Percentiles rank a stretch among this genome's conserved stretches.
Conservation (phyloP, 805 yeast species). For the Pichia occidentalis region DNA sequence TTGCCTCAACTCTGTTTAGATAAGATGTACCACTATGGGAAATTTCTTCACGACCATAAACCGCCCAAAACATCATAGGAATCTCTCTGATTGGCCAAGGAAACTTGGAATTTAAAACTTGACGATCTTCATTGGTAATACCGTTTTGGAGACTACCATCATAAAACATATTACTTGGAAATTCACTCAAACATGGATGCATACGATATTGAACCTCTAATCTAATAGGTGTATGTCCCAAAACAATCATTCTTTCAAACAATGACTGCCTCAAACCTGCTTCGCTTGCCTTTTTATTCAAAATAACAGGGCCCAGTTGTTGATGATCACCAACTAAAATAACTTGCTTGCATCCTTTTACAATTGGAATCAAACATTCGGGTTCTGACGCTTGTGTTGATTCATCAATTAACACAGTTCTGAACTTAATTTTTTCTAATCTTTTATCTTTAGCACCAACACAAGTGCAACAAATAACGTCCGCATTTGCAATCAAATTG, state of each 20-base stretch:
- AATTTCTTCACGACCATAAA: constrained; percentile 83
- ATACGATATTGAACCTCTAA: constrained; percentile 91
- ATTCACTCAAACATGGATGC: constrained; percentile 85
- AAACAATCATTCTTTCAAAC: constrained; percentile 75
- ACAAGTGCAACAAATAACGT: constrained; percentile 86
- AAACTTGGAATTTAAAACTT: constrained; percentile 48
- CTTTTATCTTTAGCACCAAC: constrained; percentile 84
- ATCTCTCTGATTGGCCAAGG: constrained; percentile 86
- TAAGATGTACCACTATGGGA: constrained; percentile 75
- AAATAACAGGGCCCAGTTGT: constrained; percentile 88
- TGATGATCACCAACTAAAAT: constrained; percentile 90
- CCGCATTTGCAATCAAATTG: constrained; percentile 46
- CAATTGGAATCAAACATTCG: constrained; percentile 82
- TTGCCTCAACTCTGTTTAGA: constrained; percentile 82
- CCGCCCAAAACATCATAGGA: constrained; percentile 97
- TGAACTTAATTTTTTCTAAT: constrained; percentile 48
- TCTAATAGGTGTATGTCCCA: constrained; percentile 80
- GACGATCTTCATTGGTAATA: constrained; percentile 70
- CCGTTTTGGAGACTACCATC: constrained; percentile 92
- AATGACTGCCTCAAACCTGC: constrained; percentile 85
- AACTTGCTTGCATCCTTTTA: constrained; percentile 84
- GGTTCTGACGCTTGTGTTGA: constrained; percentile 94
- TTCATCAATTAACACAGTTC: constrained; percentile 84
- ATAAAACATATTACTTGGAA: constrained; percentile 85
- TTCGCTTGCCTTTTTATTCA: constrained; percentile 71